Conservation (phyloP, 2,329 filamentous ascomycete genomes). For the Claviceps sp. region DNA sequence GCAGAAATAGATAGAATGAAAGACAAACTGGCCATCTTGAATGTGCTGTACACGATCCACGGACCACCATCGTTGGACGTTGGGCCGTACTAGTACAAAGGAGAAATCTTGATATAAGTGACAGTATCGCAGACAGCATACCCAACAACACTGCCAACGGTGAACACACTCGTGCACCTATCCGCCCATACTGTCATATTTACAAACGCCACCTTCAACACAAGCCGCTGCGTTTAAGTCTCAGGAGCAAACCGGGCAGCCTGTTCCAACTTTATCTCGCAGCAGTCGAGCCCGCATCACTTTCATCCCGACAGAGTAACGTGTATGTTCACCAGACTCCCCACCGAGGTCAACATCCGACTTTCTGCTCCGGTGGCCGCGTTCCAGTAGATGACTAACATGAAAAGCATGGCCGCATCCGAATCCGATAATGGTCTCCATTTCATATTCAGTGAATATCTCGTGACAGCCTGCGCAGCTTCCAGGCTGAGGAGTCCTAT, state of each 20-base stretch:
- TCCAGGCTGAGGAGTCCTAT: conserved; percentile 30
- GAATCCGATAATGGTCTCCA: conserved; percentile 65
- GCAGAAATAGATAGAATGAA: not conserved
- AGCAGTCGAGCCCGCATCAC: conserved; percentile 75
- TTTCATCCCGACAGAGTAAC: conserved; percentile 67
- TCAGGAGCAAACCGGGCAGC: conserved; percentile 45
- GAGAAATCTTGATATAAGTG: not conserved
- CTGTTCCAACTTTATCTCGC: conserved; percentile 52
- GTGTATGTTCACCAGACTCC: conserved; percentile 27
- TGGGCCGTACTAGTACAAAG: not conserved
- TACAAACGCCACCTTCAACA: not conserved
- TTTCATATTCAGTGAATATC: conserved; percentile 46
- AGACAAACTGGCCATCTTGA: not conserved
- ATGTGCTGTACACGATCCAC: too few species aligned
- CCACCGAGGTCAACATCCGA: conserved; percentile 34
- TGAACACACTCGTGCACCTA: not conserved
- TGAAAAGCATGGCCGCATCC: conserved; percentile 76
- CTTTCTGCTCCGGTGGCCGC: conserved; percentile 30
- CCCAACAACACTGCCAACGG: not conserved
- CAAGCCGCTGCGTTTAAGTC: not conserved
- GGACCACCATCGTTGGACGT: not conserved
- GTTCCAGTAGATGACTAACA: conserved; percentile 53
- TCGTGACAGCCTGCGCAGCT: conserved; percentile 47
- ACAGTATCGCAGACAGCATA: not conserved
- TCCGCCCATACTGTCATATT: not conserved